Evolutionary conservation across 352 stramenopile species (phyloP).

Genomic region (Proteromonas lacertae): DNA sequence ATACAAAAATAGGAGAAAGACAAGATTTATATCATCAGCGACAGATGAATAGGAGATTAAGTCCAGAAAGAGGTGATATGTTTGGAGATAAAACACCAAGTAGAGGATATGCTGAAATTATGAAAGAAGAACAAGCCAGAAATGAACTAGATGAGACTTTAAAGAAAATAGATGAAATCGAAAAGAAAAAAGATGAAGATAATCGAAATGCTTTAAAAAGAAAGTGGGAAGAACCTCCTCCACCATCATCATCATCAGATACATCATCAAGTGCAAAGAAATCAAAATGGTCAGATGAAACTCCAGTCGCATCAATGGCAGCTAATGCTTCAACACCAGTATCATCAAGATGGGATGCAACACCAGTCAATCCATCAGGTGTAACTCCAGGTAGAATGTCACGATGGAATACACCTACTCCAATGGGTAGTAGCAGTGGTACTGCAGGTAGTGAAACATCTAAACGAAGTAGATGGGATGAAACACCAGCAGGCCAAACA

Average conservation of each 20-base stretch:
- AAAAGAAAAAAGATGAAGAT: slow-evolving; percentile 12
- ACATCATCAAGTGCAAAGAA: slow-evolving; percentile 12
- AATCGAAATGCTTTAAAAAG: background rate
- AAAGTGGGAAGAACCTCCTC: background rate
- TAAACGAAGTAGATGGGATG: background rate
- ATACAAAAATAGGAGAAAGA: too few species aligned
- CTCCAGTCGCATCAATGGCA: slow-evolving; percentile 12
- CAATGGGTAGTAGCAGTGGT: background rate
- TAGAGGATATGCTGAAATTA: slow-evolving; percentile 35
- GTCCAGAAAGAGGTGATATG: slow-evolving; percentile 43
- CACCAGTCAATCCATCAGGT: slow-evolving; percentile 24
- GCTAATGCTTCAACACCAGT: slow-evolving; percentile 28
- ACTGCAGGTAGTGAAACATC: too few species aligned
- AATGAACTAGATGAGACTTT: slow-evolving; percentile 39
- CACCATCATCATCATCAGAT: background rate
- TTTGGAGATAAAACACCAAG: slow-evolving; percentile 42
- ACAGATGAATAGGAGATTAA: slow-evolving; percentile 15
- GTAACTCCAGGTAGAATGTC: background rate
- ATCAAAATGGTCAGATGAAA: slow-evolving; percentile 19
- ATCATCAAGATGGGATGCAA: slow-evolving; percentile 79
- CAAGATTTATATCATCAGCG: background rate
- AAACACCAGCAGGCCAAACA: background rate
- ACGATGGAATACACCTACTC: background rate
- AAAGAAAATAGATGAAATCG: slow-evolving; percentile 38
- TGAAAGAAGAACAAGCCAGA: slow-evolving; percentile 44